Evolutionary conservation across 306 rosid genomes (phyloP).

Genomic region (Gleditsia sinensis): DNA sequence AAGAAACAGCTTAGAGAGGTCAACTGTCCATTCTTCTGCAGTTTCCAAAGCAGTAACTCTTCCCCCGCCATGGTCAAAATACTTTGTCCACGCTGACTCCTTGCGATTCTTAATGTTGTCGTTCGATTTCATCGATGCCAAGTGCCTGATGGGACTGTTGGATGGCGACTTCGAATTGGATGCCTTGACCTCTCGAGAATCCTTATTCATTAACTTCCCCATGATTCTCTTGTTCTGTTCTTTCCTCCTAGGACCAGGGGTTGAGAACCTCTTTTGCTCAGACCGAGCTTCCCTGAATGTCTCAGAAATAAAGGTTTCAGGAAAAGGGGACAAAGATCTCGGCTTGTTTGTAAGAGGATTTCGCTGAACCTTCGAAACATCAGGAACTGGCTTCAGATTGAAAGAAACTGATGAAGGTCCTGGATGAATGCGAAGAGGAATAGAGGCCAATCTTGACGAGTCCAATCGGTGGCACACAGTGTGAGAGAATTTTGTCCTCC

Average conservation of each 20-base stretch:
- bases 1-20: conserved; percentile 75
- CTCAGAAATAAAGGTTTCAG: conserved; percentile 51
- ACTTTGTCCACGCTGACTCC: conserved; percentile 74
- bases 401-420: conserved; percentile 39
- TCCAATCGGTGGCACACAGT: conserved; percentile 85
- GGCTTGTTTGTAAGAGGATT: conserved; percentile 46
- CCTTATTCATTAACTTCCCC: conserved; percentile 51
- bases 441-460: conserved; percentile 45
- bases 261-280: conserved; percentile 70
- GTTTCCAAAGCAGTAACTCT: conserved; percentile 76
- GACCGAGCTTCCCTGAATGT: conserved; percentile 70
- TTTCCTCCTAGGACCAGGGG: conserved; percentile 64
- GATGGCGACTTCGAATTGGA: conserved; percentile 33
- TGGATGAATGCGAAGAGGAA: conserved; percentile 40
- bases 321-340: conserved; percentile 84
- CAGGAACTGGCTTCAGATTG: conserved; percentile 29
- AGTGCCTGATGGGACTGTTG: conserved; percentile 47
- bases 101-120: conserved; percentile 53
- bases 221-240: conserved; percentile 46
- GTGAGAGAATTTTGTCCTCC: conserved; percentile 87
- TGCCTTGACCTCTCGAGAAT: conserved; percentile 33
- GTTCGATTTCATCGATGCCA: conserved; percentile 43
- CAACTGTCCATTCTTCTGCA: conserved; percentile 74
- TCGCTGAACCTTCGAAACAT: conserved; percentile 28
- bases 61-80: conserved; percentile 73